phyloP scores from a whole-genome alignment of 2,329 filamentous ascomycete species.

The Penicillium sp. region DNA sequence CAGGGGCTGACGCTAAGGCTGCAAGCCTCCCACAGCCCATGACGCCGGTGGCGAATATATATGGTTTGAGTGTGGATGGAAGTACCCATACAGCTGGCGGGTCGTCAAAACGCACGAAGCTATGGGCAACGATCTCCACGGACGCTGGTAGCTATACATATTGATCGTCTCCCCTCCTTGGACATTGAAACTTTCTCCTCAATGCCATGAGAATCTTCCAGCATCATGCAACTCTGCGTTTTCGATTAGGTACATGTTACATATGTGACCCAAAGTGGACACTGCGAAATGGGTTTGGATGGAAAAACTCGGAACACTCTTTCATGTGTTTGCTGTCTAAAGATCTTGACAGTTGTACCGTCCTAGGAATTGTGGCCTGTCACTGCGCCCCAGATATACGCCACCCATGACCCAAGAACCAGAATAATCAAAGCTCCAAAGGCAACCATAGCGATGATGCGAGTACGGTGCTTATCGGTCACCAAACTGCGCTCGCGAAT shows the following conservation, averaged over 20 bases:
- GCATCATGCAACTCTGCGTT: neutral
- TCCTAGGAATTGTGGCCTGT: slow-evolving; percentile 50
- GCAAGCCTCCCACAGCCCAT: neutral
- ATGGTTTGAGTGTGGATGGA: neutral
- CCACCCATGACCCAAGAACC: slow-evolving; percentile 51
- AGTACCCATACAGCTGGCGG: neutral
- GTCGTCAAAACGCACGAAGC: neutral
- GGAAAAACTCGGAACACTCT: neutral
- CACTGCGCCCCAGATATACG: slow-evolving; percentile 63
- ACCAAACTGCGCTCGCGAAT: slow-evolving; percentile 47
- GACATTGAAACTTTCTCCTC: neutral
- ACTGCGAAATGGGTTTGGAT: neutral
- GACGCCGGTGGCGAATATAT: slow-evolving; percentile 5
- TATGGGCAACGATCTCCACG: neutral
- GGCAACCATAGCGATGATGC: slow-evolving; percentile 44
- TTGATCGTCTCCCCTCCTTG: neutral
- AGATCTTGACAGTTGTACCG: neutral
- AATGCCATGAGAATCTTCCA: neutral
- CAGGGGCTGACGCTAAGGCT: neutral
- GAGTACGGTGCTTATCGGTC: slow-evolving; percentile 41
- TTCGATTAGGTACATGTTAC: neutral
- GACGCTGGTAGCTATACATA: neutral
- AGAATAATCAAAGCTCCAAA: slow-evolving; percentile 50
- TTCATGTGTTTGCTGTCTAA: neutral
- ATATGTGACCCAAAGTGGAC: neutral